A percentile compares a stretch with the other conserved stretches of the same genome.
phyloP scores from a whole-genome alignment of 208 protist genomes.

The Borovskyia barvae region DNA sequence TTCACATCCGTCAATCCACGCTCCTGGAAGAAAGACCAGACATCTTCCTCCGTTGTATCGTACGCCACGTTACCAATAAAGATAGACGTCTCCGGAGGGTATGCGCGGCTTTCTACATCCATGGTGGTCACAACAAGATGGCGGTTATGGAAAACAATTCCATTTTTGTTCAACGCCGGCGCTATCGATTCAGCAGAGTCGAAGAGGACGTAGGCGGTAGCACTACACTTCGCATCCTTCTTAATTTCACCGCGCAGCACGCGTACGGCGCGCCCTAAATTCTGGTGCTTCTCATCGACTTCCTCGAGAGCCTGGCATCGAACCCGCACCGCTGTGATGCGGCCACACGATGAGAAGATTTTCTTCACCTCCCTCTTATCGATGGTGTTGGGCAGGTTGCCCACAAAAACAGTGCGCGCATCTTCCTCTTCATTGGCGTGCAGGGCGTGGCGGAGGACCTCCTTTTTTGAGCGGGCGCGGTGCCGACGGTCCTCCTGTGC shows the following conservation, averaged over 20 bases:
- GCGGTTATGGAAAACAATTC: conserved; percentile 69
- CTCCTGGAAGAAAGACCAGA: conserved; percentile 84
- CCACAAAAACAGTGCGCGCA: conserved; percentile 86
- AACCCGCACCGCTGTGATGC: conserved; percentile 74
- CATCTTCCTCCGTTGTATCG: conserved; percentile 74
- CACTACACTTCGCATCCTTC: conserved; percentile 78
- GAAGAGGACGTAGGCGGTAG: conserved; percentile 88
- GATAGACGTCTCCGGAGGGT: conserved; percentile 82
- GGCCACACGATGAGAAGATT: conserved; percentile 79
- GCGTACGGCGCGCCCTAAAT: conserved; percentile 74
- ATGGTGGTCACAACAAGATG: conserved; percentile 85
- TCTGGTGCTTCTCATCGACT: conserved; percentile 32
- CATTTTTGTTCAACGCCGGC: conserved; percentile 51
- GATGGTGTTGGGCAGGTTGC: conserved; percentile 88
- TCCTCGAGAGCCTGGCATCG: conserved; percentile 74
- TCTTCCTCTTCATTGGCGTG: conserved; percentile 85
- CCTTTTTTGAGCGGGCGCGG: conserved; percentile 52
- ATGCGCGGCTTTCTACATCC: conserved; percentile 56
- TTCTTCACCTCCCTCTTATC: conserved; percentile 62
- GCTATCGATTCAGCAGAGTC: conserved; percentile 25
- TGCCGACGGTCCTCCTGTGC: conserved; percentile 24
- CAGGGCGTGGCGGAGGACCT: conserved; percentile 70
- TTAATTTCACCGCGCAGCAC: conserved; percentile 84
- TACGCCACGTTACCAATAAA: conserved; percentile 90
- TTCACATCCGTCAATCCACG: conserved; percentile 78